phyloP scores from a whole-genome alignment of 306 rosid genomes.

The Citrullus colocynthis region DNA sequence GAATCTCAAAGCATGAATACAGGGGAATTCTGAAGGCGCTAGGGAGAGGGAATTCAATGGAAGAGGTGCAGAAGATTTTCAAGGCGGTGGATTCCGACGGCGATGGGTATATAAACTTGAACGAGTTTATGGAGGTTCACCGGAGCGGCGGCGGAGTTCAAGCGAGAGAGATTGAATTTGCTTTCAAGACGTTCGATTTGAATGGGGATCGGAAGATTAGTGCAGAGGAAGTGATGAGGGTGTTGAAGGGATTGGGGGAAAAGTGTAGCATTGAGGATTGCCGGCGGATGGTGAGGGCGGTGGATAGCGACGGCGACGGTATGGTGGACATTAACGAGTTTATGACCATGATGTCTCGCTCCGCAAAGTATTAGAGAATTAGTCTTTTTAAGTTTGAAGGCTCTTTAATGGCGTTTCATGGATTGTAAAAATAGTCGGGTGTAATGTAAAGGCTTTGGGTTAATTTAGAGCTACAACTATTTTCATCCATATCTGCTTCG shows the following conservation, averaged over 20 bases:
- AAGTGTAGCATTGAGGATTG: constrained; percentile 62
- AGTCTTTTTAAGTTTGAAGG: neutral
- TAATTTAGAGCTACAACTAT: too few relatives aligned
- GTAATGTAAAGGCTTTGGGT: neutral
- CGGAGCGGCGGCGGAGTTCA: constrained; percentile 51
- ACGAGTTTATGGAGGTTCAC: constrained; percentile 64
- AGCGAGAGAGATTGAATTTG: constrained; percentile 42
- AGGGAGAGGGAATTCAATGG: constrained; percentile 33
- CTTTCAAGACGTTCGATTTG: constrained; percentile 48
- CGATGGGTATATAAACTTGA: constrained; percentile 63
- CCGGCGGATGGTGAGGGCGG: constrained; percentile 56
- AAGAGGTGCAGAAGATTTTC: constrained; percentile 58
- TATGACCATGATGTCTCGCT: constrained; percentile 64
- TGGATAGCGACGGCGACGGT: constrained; percentile 73
- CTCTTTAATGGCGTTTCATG: neutral
- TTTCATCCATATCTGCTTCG: too few relatives aligned
- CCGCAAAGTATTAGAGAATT: neutral
- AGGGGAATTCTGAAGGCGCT: constrained; percentile 40
- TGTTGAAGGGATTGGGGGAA: constrained; percentile 57
- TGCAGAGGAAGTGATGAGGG: constrained; percentile 57
- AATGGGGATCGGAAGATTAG: constrained; percentile 78
- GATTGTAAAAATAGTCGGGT: neutral
- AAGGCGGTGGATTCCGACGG: constrained; percentile 58
- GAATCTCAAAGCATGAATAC: constrained; percentile 62
- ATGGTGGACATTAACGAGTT: constrained; percentile 77